phyloP scores from a whole-genome alignment of 495 filamentous ascomycete genomes.

The Cudoniella acicularis region DNA sequence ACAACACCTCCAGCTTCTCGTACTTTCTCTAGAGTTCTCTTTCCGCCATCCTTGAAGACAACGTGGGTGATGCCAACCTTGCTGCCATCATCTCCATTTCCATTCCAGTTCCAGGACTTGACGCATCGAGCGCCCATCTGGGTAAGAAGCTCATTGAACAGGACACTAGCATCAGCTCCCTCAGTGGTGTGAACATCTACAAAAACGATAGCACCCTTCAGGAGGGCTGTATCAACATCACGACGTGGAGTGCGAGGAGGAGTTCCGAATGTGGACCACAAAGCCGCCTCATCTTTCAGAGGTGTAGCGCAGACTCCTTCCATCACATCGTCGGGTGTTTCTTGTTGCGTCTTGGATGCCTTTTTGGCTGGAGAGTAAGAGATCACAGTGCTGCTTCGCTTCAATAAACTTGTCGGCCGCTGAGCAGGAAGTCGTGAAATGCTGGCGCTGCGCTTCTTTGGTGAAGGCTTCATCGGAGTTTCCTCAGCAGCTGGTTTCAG shows the following conservation, averaged over 20 bases:
- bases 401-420: conserved; percentile 26
- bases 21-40: conserved; percentile 84
- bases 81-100: conserved; percentile 27
- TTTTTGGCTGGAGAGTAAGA: conserved; percentile 41
- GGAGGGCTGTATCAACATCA: conserved; percentile 44
- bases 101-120: conserved; percentile 84
- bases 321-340: conserved; percentile 19
- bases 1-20: conserved; percentile 69
- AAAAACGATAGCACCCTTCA: conserved; percentile 77
- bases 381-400: conserved; percentile 39
- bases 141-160: conserved; percentile 77
- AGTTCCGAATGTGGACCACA: conserved; percentile 49
- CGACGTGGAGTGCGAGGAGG: conserved; percentile 51
- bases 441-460: conserved; percentile 34
- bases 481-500: conserved; percentile 64
- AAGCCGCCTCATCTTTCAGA: conserved; percentile 13
- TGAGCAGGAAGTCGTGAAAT: conserved; percentile 45
- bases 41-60: conserved; percentile 89
- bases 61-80: conserved; percentile 91
- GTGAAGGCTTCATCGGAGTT: conserved; percentile 22
- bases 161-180: conserved; percentile 77
- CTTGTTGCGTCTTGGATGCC: neutral
- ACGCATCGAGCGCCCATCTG: conserved; percentile 85
- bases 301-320: conserved; percentile 19
- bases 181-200: conserved; percentile 92